Conservation (phyloP, 2,329 filamentous ascomycete genomes). For the Colletotrichum lini region DNA sequence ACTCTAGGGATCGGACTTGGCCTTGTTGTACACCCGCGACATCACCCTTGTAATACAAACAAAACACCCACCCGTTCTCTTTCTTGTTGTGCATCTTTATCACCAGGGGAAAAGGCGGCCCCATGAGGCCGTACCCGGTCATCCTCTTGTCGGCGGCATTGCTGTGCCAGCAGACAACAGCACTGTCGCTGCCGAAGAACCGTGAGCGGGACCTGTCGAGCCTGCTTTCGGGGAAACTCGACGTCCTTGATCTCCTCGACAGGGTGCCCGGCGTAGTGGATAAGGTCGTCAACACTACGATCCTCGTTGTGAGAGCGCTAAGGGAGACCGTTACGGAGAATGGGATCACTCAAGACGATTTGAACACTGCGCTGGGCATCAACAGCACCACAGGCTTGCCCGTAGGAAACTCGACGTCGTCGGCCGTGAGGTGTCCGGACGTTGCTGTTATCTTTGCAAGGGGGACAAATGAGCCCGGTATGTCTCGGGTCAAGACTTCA, state of each 20-base stretch:
- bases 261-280: conserved; percentile 23
- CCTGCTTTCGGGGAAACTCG: conserved; percentile 31
- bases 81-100: not conserved
- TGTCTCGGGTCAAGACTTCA: not conserved
- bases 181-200: conserved; percentile 21
- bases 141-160: conserved; percentile 27
- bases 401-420: conserved; percentile 4
- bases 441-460: conserved; percentile 41
- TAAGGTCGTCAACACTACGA: conserved; percentile 34
- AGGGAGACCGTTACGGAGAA: conserved; percentile 40
- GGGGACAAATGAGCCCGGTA: conserved; percentile 43
- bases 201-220: conserved; percentile 30
- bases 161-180: conserved; percentile 20
- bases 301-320: conserved; percentile 38
- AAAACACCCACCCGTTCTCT: not conserved
- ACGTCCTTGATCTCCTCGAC: conserved; percentile 39
- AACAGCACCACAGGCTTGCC: conserved; percentile 32
- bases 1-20: conserved; percentile 15
- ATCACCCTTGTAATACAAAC: not conserved
- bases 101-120: not conserved
- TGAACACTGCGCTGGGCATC: conserved; percentile 26
- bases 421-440: conserved; percentile 34
- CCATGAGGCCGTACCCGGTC: conserved; percentile 28
- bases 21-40: not conserved
- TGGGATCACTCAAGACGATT: conserved; percentile 36